A percentile compares a stretch with the other conserved stretches of the same genome.
phyloP scores from a whole-genome alignment of 306 rosid genomes.

The Malus fusca region DNA sequence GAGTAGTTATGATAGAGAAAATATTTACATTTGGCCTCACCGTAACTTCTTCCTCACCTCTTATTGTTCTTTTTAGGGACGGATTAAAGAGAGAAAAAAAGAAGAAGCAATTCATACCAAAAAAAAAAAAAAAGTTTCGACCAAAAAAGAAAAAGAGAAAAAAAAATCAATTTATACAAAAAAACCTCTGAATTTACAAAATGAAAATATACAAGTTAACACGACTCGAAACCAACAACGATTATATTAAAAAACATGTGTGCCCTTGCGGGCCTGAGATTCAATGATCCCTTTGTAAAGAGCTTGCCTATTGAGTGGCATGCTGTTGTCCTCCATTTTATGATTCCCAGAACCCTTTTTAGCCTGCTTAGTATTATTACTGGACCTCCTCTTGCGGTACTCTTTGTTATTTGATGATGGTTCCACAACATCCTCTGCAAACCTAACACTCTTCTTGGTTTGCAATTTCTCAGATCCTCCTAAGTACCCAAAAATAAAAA shows the following conservation, averaged over 20 bases:
- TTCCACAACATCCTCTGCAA: slow-evolving; percentile 45
- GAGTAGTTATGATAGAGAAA: neutral
- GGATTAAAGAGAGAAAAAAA: too few relatives aligned
- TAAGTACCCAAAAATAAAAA: neutral
- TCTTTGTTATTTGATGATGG: slow-evolving; percentile 33
- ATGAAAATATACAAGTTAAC: neutral
- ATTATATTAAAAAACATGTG: slow-evolving; percentile 5
- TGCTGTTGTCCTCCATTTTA: slow-evolving; percentile 27
- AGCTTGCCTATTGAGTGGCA: slow-evolving; percentile 60
- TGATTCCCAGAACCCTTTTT: slow-evolving; percentile 1
- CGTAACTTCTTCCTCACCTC: neutral
- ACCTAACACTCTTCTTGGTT: slow-evolving; percentile 59
- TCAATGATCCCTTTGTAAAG: slow-evolving; percentile 40
- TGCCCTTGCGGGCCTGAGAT: slow-evolving; percentile 11
- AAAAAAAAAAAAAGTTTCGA: too few relatives aligned
- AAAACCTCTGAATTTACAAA: neutral
- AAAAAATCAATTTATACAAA: neutral
- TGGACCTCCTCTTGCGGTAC: slow-evolving; percentile 15
- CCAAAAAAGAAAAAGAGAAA: too few relatives aligned
- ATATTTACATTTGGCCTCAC: neutral
- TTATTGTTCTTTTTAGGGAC: neutral
- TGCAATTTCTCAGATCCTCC: slow-evolving; percentile 17
- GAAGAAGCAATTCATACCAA: neutral
- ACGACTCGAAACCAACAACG: neutral
- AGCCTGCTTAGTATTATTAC: neutral